Conservation (phyloP, 148 eudicot species). For the Polygonum maritimum region DNA sequence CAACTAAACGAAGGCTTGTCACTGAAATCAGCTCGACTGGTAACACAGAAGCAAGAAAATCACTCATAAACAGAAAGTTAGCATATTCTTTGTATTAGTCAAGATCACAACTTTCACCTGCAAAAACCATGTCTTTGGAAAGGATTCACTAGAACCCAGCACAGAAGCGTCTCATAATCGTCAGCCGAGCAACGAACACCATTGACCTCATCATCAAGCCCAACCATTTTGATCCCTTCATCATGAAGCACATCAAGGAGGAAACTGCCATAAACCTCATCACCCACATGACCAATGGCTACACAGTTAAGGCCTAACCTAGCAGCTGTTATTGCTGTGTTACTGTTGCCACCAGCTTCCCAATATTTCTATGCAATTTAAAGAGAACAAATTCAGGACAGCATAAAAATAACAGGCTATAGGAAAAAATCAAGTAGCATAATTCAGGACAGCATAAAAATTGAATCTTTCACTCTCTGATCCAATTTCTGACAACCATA, state of each 20-base stretch:
- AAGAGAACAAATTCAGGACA: neutral
- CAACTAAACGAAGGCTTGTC: conserved; percentile 81
- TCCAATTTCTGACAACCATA: neutral
- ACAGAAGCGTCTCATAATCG: conserved; percentile 67
- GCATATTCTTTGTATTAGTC: too few relatives aligned
- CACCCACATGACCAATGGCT: conserved; percentile 82
- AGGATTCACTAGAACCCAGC: conserved; percentile 98
- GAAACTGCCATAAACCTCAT: conserved; percentile 74
- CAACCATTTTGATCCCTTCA: conserved; percentile 63
- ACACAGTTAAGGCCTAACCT: conserved; percentile 72
- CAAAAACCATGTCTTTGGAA: conserved; percentile 88
- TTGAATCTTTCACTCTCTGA: too few relatives aligned
- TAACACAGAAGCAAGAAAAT: neutral
- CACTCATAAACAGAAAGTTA: conserved; percentile 10
- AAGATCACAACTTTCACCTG: conserved; percentile 34
- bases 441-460: too few relatives aligned
- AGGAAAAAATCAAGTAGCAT: neutral
- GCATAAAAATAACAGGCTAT: neutral
- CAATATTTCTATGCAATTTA: conserved; percentile 50
- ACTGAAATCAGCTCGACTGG: conserved; percentile 86
- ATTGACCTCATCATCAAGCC: conserved; percentile 46
- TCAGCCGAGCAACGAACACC: conserved; percentile 20
- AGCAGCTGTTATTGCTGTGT: conserved; percentile 92
- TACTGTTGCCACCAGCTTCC: conserved; percentile 99
- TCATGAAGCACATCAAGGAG: conserved; percentile 69